Evolutionary conservation across 768 basidiomycete species (phyloP).

Genomic region (Thelephora ganbajun): DNA sequence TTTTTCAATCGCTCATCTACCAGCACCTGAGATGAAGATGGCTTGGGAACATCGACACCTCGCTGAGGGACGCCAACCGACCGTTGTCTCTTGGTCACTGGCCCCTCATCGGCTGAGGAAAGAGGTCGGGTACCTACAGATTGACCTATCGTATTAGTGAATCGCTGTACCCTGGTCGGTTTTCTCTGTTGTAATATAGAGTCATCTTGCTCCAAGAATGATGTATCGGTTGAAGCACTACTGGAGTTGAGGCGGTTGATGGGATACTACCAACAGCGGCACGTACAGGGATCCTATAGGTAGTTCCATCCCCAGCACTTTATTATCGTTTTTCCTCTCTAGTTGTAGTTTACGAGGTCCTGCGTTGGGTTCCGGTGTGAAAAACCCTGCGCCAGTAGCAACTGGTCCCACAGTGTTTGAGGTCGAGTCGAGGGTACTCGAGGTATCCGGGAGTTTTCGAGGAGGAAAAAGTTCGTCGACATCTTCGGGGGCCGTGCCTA

Average conservation of each 20-base stretch:
- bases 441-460: conserved; percentile 41
- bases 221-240: conserved; percentile 45
- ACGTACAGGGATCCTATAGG: conserved; percentile 40
- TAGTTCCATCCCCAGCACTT: conserved; percentile 44
- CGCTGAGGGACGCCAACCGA: conserved; percentile 39
- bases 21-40: conserved; percentile 33
- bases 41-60: conserved; percentile 24
- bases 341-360: conserved; percentile 42
- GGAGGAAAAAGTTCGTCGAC: conserved; percentile 64
- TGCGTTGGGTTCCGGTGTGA: conserved; percentile 45
- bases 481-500: conserved; percentile 50
- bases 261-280: conserved; percentile 1
- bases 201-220: conserved; percentile 38
- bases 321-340: conserved; percentile 38
- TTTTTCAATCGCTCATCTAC: conserved; percentile 69
- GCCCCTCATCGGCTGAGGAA: conserved; percentile 77
- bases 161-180: conserved; percentile 20
- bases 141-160: conserved; percentile 21
- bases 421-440: conserved; percentile 36
- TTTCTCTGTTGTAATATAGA: conserved; percentile 40
- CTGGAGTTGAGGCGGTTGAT: not conserved
- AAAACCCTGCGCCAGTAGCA: conserved; percentile 58
- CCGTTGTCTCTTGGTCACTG: conserved; percentile 62
- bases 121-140: conserved; percentile 49
- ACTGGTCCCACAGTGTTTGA: conserved; percentile 30